phyloP scores from a whole-genome alignment of 2,329 filamentous ascomycete genomes.

The Colletotrichum liaoningense region DNA sequence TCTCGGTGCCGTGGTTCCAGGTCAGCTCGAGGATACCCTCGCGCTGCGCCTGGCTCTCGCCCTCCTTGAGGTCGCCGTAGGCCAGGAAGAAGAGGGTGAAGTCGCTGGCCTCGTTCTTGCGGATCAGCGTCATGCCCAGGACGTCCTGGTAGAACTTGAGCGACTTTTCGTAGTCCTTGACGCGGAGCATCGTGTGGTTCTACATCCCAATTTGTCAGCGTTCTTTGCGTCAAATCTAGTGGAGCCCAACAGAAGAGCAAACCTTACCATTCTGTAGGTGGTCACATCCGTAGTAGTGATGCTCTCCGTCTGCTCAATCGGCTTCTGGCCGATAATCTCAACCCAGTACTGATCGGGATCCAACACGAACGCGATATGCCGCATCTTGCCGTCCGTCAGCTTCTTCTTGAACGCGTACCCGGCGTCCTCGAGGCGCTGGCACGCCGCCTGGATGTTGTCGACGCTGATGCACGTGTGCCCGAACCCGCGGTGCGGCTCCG shows the following conservation, averaged over 20 bases:
- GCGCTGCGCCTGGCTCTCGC: slow-evolving; percentile 70
- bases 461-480: slow-evolving; percentile 88
- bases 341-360: slow-evolving; percentile 93
- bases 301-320: slow-evolving; percentile 77
- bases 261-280: slow-evolving; percentile 76
- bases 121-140: slow-evolving; percentile 87
- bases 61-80: slow-evolving; percentile 68
- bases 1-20: slow-evolving; percentile 87
- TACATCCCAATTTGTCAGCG: slow-evolving; percentile 42
- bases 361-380: slow-evolving; percentile 87
- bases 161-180: slow-evolving; percentile 83
- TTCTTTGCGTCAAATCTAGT: not conserved
- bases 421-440: slow-evolving; percentile 87
- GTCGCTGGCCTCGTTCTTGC: slow-evolving; percentile 76
- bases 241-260: not conserved
- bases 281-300: slow-evolving; percentile 77
- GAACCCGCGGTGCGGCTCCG: slow-evolving; percentile 85
- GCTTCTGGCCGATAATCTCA: slow-evolving; percentile 81
- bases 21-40: slow-evolving; percentile 93
- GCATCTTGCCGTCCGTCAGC: slow-evolving; percentile 88
- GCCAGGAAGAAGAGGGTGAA: slow-evolving; percentile 96
- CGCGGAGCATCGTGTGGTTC: slow-evolving; percentile 95
- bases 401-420: slow-evolving; percentile 97
- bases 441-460: slow-evolving; percentile 89
- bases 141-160: slow-evolving; percentile 86